phyloP scores from a whole-genome alignment of 768 basidiomycete species.

The Boletus subcaerulescens region DNA sequence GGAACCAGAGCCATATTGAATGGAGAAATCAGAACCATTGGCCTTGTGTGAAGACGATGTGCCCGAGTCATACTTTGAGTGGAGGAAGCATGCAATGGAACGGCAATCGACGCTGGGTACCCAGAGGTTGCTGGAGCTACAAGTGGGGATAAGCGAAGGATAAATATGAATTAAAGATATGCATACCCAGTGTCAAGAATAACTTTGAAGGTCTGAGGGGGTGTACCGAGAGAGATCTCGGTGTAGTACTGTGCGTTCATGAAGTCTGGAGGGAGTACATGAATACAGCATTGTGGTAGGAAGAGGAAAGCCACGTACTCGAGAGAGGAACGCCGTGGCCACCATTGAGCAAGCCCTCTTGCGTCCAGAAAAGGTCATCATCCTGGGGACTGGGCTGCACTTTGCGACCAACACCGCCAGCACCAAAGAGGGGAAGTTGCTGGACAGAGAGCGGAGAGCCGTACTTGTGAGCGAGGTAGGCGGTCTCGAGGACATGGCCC shows the following conservation, averaged over 20 bases:
- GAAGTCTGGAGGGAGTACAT: slow-evolving; percentile 59
- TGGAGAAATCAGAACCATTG: slow-evolving; percentile 87
- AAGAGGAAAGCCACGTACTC: slow-evolving; percentile 37
- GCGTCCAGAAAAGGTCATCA: slow-evolving; percentile 77
- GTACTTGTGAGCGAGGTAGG: slow-evolving; percentile 95
- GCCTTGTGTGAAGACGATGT: slow-evolving; percentile 82
- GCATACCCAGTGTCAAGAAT: slow-evolving; percentile 86
- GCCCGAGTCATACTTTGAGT: slow-evolving; percentile 83
- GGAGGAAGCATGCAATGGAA: slow-evolving; percentile 92
- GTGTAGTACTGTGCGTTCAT: slow-evolving; percentile 98
- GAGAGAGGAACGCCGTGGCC: slow-evolving; percentile 87
- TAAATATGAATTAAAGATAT: slow-evolving; percentile 18
- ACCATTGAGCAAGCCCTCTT: slow-evolving; percentile 62
- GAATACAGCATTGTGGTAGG: background rate
- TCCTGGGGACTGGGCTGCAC: slow-evolving; percentile 46
- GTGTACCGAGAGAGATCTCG: slow-evolving; percentile 79
- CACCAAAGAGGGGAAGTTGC: slow-evolving; percentile 65
- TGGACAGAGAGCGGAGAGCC: slow-evolving; percentile 45
- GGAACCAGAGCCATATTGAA: slow-evolving; percentile 93
- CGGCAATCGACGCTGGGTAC: slow-evolving; percentile 80
- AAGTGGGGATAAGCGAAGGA: background rate
- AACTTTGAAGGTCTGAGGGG: slow-evolving; percentile 90
- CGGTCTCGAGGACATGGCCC: slow-evolving; percentile 68
- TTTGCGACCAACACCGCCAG: slow-evolving; percentile 69
- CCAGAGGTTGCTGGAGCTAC: slow-evolving; percentile 90